A percentile compares a stretch with the other conserved stretches of the same genome.
These are phyloP conservation scores for Marasmius fiardii DNA, from an alignment of 1,284 basidiomycete genomes.

Conservation along the genomic window DNA sequence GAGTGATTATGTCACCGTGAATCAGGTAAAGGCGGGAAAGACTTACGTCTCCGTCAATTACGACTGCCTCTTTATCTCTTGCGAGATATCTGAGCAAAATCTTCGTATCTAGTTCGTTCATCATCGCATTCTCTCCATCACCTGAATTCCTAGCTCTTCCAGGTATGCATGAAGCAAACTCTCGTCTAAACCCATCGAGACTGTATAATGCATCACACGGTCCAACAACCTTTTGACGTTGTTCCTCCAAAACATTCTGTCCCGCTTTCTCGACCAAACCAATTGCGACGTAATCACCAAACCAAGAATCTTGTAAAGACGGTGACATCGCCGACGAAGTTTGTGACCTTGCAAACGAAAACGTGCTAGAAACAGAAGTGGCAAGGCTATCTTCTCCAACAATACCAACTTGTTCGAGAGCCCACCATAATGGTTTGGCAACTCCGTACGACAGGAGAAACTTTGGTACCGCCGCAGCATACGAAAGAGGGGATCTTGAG, in stretches of 20 bases:
- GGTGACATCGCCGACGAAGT: slow-evolving; percentile 14
- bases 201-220: slow-evolving; percentile 66
- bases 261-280: slow-evolving; percentile 65
- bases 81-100: slow-evolving; percentile 77
- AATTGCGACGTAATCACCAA: slow-evolving; percentile 79
- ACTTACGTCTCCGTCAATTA: slow-evolving; percentile 64
- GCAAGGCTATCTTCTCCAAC: slow-evolving; percentile 54
- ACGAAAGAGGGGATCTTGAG: slow-evolving; percentile 59
- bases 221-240: slow-evolving; percentile 45
- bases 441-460: slow-evolving; percentile 49
- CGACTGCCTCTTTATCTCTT: slow-evolving; percentile 66
- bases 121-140: slow-evolving; percentile 17
- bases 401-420: slow-evolving; percentile 73
- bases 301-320: slow-evolving; percentile 60
- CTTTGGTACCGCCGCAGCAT: slow-evolving; percentile 48
- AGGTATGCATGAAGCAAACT: slow-evolving; percentile 47
- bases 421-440: slow-evolving; percentile 84
- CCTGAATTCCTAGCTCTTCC: slow-evolving; percentile 28
- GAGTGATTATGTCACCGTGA: too few relatives aligned
- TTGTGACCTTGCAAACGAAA: slow-evolving; percentile 17
- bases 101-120: slow-evolving; percentile 58
- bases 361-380: slow-evolving; percentile 19
- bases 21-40: background rate
- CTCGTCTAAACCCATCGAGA: slow-evolving; percentile 55
- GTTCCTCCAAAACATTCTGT: slow-evolving; percentile 50